Evolutionary conservation across 176 grass and related monocot genomes (phyloP), one percentile per base, ranked within the genome.

Genomic region (Cenchrus americanus): DNA sequence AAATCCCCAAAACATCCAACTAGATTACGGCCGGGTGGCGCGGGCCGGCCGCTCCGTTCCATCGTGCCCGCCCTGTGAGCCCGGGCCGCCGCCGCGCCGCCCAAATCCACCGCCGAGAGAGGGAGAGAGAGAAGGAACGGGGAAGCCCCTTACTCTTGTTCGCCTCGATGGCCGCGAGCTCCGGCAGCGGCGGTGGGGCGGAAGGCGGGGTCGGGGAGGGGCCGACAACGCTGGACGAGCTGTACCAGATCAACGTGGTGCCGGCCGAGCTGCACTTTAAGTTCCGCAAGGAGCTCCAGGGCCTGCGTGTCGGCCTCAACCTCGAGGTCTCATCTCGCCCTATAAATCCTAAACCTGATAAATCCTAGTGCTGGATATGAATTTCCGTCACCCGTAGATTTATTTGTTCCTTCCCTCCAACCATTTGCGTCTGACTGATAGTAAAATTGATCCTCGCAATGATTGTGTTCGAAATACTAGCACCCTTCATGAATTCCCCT

Each of bases 251-350:
- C 85, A 98, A 95, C 87, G 72, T 92, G 22, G 89, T 95, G 14
- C 93, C 93, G 37, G 92, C 93, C 43, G 93, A 98, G 85, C 91
- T 98, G 66, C 92, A 86, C 91, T 79, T 98, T 91, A 95, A 98
- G 87, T 98, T 98, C 78, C 93, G 96, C 71, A 98, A 95, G 87
- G 91, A 95, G 89, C 69, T 98, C 34, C 75, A 92, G 87, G 85
- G 87, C 24, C 62, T 95, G 73, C 96, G 96, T 83, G 89, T 98
- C 64, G 96, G 96, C 64, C 74, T 95, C 83, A 95, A 98, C 80
- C 55, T 98, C 63, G 93, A 98, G 96, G 96, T 92, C 58, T 43
- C 66, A 22, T 61, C 24, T 30, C 27, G 12, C 10, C 42, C 27
- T 40, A 47, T 18, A 40, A 79, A 26, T 60, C 49, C 3, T 15